These are phyloP conservation scores for Penicillium simplicissimum DNA, from an alignment of 495 filamentous ascomycete species.

Conservation along the genomic window DNA sequence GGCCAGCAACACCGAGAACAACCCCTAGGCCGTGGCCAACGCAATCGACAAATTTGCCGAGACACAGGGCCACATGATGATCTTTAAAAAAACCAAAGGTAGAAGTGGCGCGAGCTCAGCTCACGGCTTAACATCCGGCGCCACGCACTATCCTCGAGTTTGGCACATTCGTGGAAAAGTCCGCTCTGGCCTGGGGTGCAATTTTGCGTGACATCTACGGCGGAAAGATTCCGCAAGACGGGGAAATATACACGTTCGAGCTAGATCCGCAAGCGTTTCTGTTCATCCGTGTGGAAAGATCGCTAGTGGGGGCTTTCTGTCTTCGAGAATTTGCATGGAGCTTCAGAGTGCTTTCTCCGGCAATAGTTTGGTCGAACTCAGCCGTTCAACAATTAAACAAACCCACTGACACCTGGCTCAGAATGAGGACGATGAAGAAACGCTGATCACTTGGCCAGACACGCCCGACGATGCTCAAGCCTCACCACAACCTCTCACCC, in stretches of 20 bases:
- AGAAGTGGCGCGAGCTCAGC: slow-evolving; percentile 13
- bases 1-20: slow-evolving; percentile 19
- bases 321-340: too few relatives aligned
- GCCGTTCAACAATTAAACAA: too few relatives aligned
- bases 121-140: slow-evolving; percentile 17
- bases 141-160: slow-evolving; percentile 35
- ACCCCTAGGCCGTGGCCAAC: slow-evolving; percentile 25
- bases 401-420: too few relatives aligned
- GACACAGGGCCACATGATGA: slow-evolving; percentile 29
- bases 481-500: too few relatives aligned
- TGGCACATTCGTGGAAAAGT: slow-evolving; percentile 37
- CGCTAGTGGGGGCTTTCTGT: too few relatives aligned
- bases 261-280: too few relatives aligned
- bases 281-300: too few relatives aligned
- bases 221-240: slow-evolving; percentile 10
- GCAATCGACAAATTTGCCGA: slow-evolving; percentile 27
- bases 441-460: too few relatives aligned
- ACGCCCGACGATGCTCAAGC: too few relatives aligned
- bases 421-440: too few relatives aligned
- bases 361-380: too few relatives aligned
- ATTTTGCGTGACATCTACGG: slow-evolving; percentile 32
- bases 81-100: slow-evolving; percentile 24
- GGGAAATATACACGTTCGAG: slow-evolving; percentile 37
- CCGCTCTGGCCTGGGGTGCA: slow-evolving; percentile 34
- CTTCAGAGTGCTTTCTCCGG: too few relatives aligned